phyloP scores from a whole-genome alignment of 345 rosid genomes.

The Gossypioides kirkii region DNA sequence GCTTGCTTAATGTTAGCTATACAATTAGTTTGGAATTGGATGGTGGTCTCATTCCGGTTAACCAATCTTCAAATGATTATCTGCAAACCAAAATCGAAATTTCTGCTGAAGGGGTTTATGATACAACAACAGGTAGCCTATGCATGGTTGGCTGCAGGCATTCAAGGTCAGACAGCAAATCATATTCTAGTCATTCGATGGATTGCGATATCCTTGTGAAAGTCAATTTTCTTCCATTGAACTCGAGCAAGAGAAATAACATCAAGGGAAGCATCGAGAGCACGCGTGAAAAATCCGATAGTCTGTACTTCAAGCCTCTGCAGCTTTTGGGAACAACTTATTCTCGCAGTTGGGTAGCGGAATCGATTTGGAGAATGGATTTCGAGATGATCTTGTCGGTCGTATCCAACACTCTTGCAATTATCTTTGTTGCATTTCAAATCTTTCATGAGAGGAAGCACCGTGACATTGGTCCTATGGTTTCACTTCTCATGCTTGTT shows the following conservation, averaged over 20 bases:
- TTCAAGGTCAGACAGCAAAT: not conserved
- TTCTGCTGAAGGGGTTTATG: conserved; percentile 51
- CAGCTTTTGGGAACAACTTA: conserved; percentile 16
- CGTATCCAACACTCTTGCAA: conserved; percentile 37
- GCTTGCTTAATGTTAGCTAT: conserved; percentile 31
- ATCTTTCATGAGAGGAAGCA: conserved; percentile 33
- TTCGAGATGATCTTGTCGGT: conserved; percentile 41
- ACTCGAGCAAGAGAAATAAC: conserved; percentile 16
- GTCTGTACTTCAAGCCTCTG: conserved; percentile 28
- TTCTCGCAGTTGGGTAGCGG: conserved; percentile 4
- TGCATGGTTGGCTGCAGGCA: conserved; percentile 53
- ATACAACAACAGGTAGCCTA: conserved; percentile 33
- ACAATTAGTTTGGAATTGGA: not conserved
- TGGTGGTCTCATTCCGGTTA: not conserved
- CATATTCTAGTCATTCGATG: not conserved
- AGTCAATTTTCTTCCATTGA: conserved; percentile 36
- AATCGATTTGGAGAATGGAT: conserved; percentile 42
- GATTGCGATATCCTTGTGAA: conserved; percentile 39
- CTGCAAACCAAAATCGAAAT: conserved; percentile 7
- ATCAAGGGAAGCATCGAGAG: conserved; percentile 44
- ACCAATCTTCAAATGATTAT: not conserved
- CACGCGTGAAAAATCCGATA: conserved; percentile 26
- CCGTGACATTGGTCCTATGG: conserved; percentile 29
- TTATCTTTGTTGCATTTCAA: conserved; percentile 36
- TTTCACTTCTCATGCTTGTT: conserved; percentile 45